Evolutionary conservation across 139 green algal genomes (phyloP).

Genomic region (Astrephomene gubernaculifera): DNA sequence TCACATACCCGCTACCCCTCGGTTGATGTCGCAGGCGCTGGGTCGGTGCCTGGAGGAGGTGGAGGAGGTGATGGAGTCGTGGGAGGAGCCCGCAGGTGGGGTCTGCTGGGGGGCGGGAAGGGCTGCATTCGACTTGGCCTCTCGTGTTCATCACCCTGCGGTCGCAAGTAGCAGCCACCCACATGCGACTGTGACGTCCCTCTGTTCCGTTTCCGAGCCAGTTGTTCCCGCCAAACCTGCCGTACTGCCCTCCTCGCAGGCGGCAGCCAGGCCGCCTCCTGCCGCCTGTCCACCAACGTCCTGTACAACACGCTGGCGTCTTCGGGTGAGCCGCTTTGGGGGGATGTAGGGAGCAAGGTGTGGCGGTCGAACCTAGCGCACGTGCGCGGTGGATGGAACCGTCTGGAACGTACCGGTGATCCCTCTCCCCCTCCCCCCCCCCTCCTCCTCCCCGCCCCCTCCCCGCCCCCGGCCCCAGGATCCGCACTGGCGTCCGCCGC

Average conservation of each 20-base stretch:
- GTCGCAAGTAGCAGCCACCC: too few relatives aligned
- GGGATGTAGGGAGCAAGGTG: too few relatives aligned
- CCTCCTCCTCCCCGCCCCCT: too few relatives aligned
- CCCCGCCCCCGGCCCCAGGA: not conserved
- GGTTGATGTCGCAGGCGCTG: constrained; percentile 10
- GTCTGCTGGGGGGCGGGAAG: not conserved
- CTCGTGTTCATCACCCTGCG: too few relatives aligned
- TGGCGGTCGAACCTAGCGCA: too few relatives aligned
- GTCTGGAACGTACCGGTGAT: too few relatives aligned
- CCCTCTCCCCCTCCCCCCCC: too few relatives aligned
- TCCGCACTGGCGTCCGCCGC: not conserved
- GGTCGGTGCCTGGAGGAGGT: constrained; percentile 19
- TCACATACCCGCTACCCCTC: too few relatives aligned
- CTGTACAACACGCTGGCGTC: constrained; percentile 38
- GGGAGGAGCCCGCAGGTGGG: constrained; percentile 22
- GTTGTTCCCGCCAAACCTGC: too few relatives aligned
- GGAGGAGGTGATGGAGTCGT: constrained; percentile 40
- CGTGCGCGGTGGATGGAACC: too few relatives aligned
- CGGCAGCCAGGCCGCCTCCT: not conserved
- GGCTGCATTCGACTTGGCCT: not conserved
- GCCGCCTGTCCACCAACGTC: constrained; percentile 19
- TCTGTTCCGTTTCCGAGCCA: too few relatives aligned
- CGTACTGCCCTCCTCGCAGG: not conserved
- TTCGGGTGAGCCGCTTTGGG: not conserved
- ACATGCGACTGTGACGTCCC: not conserved